A percentile compares a stretch with the other conserved stretches of the same genome.
Conservation (phyloP, 2,329 filamentous ascomycete genomes). For the Tolypocladium guangdongense region DNA sequence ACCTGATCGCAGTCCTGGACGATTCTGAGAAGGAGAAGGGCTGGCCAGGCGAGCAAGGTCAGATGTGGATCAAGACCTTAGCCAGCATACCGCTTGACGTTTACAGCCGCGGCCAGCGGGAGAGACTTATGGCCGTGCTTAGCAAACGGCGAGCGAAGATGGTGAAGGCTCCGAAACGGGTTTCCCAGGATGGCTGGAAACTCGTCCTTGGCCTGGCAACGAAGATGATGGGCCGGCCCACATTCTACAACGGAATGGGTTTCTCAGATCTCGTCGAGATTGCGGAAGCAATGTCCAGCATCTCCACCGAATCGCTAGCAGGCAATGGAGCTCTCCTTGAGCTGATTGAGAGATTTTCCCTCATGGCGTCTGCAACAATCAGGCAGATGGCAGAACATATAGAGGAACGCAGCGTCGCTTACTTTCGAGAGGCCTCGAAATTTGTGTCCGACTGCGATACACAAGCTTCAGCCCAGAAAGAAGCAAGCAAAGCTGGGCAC, state of each 20-base stretch:
- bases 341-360: constrained; percentile 20
- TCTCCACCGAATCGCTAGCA: constrained; percentile 12
- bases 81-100: constrained; percentile 25
- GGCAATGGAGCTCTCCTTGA: constrained; percentile 18
- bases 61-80: constrained; percentile 21
- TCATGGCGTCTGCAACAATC: constrained; percentile 20
- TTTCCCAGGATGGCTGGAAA: constrained; percentile 21
- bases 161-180: constrained; percentile 13
- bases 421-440: constrained; percentile 19
- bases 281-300: constrained; percentile 19
- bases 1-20: constrained; percentile 17
- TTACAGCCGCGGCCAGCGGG: constrained; percentile 31
- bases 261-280: constrained; percentile 26
- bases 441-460: constrained; percentile 15
- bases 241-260: constrained; percentile 36
- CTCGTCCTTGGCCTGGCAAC: constrained; percentile 32
- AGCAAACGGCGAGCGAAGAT: constrained; percentile 14
- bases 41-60: constrained; percentile 18
- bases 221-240: constrained; percentile 39
- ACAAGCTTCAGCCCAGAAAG: not conserved
- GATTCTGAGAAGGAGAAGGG: constrained; percentile 17
- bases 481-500: not conserved
- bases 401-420: constrained; percentile 30
- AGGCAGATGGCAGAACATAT: constrained; percentile 33
- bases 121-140: constrained; percentile 28